Evolutionary conservation across 495 filamentous ascomycete species (phyloP).

Genomic region (Podospora didyma): DNA sequence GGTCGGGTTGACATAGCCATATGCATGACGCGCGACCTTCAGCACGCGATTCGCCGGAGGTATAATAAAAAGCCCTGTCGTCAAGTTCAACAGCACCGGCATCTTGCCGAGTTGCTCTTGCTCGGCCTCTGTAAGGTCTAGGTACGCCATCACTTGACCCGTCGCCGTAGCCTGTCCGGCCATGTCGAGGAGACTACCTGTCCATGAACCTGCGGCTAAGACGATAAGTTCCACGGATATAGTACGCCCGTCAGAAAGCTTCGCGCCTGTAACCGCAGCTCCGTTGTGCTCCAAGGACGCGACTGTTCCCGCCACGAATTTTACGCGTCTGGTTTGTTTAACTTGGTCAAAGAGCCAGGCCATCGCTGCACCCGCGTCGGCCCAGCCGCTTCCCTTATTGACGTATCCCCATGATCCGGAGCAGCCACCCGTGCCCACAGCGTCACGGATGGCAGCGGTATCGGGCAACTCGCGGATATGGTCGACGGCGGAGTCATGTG

Average conservation of each 20-base stretch:
- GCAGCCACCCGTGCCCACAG: constrained; percentile 43
- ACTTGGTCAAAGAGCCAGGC: constrained; percentile 51
- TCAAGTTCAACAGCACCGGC: constrained; percentile 76
- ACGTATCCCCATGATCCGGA: constrained; percentile 71
- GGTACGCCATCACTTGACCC: constrained; percentile 76
- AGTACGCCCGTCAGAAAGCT: constrained; percentile 45
- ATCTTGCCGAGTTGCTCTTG: constrained; percentile 56
- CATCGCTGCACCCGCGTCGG: constrained; percentile 73
- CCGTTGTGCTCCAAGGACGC: constrained; percentile 46
- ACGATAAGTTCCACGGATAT: constrained; percentile 69
- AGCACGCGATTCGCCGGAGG: constrained; percentile 66
- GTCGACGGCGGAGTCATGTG: constrained; percentile 30
- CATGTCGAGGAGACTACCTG: constrained; percentile 68
- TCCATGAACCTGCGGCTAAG: constrained; percentile 86
- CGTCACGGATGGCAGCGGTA: constrained; percentile 46
- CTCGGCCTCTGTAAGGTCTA: constrained; percentile 65
- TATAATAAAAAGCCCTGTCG: constrained; percentile 77
- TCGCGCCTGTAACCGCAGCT: constrained; percentile 46
- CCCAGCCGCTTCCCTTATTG: constrained; percentile 80
- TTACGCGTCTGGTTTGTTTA: constrained; percentile 55
- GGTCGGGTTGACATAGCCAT: constrained; percentile 75
- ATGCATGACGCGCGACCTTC: constrained; percentile 78
- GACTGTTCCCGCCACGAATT: constrained; percentile 61
- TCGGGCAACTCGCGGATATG: constrained; percentile 50
- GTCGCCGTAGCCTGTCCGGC: constrained; percentile 70